A percentile compares a stretch with the other conserved stretches of the same genome.
Conservation (phyloP, 2,329 filamentous ascomycete genomes). For the Aulographum hederae region DNA sequence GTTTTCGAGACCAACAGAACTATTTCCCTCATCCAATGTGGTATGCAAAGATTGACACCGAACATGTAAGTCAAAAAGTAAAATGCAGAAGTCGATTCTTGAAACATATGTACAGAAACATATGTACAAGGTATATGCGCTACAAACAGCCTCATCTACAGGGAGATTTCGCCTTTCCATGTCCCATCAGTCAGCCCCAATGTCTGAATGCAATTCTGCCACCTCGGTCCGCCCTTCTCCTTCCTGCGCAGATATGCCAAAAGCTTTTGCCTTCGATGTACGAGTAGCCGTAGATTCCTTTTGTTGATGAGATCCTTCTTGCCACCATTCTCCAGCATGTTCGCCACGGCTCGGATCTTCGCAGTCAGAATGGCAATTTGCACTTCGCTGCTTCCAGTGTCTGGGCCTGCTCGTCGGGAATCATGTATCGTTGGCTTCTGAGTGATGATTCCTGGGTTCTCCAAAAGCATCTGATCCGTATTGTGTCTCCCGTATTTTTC, state of each 20-base stretch:
- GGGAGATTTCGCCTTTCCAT: constrained; percentile 75
- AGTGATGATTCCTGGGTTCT: constrained; percentile 22
- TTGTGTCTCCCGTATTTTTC: constrained; percentile 79
- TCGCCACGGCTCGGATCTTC: constrained; percentile 71
- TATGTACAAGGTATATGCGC: background rate
- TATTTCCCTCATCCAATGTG: no score
- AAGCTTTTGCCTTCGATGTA: constrained; percentile 79
- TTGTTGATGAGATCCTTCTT: constrained; percentile 89
- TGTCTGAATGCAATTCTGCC: constrained; percentile 68
- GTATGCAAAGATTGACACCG: no score
- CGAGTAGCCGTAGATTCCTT: constrained; percentile 66
- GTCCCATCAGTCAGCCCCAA: constrained; percentile 75
- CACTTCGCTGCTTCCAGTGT: constrained; percentile 94
- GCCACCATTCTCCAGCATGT: constrained; percentile 50
- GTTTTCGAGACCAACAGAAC: no score
- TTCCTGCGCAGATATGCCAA: constrained; percentile 72
- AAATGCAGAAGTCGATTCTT: no score
- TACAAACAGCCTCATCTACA: constrained; percentile 31
- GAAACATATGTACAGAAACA: no score
- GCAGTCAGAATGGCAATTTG: constrained; percentile 89
- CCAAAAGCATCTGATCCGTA: constrained; percentile 54
- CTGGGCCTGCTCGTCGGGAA: constrained; percentile 53
- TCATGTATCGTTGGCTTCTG: background rate
- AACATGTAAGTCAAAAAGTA: no score
- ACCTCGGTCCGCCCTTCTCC: constrained; percentile 80